Conservation (phyloP, 495 filamentous ascomycete genomes). For the Podospora fimiseda region DNA sequence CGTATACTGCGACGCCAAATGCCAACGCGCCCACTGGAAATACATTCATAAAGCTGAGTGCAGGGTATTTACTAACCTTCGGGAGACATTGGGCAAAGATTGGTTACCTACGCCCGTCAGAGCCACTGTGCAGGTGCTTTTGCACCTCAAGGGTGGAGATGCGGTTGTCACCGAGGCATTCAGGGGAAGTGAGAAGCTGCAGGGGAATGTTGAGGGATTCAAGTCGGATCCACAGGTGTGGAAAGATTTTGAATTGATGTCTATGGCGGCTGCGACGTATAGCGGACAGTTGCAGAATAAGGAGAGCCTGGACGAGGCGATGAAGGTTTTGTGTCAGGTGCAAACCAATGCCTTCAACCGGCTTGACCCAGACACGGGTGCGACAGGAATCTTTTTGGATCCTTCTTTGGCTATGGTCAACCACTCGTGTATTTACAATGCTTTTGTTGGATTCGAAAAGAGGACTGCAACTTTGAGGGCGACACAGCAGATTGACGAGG, state of each 20-base stretch:
- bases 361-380: conserved; percentile 31
- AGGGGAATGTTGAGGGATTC: conserved; percentile 34
- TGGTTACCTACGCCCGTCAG: conserved; percentile 44
- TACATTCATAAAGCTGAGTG: conserved; percentile 47
- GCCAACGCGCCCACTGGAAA: conserved; percentile 54
- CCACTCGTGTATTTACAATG: conserved; percentile 50
- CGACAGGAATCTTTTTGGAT: conserved; percentile 38
- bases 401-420: conserved; percentile 44
- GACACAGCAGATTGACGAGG: conserved; percentile 31
- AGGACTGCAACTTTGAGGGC: conserved; percentile 38
- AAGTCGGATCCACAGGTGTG: conserved; percentile 17
- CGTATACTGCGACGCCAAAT: conserved; percentile 47
- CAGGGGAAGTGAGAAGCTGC: conserved; percentile 21
- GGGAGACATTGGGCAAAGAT: conserved; percentile 15
- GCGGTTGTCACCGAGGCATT: conserved; percentile 17
- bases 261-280: conserved; percentile 37
- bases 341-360: conserved; percentile 44
- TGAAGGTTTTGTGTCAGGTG: conserved; percentile 39
- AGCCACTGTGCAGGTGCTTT: conserved; percentile 39
- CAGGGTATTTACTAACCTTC: conserved; percentile 32
- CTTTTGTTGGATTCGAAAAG: conserved; percentile 40
- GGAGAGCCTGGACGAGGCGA: conserved; percentile 25
- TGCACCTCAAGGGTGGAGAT: conserved; percentile 20
- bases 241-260: conserved; percentile 42
- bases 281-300: conserved; percentile 22